Evolutionary conservation across 2,329 filamentous ascomycete species (phyloP).

Genomic region (Verticillium dahliae): DNA sequence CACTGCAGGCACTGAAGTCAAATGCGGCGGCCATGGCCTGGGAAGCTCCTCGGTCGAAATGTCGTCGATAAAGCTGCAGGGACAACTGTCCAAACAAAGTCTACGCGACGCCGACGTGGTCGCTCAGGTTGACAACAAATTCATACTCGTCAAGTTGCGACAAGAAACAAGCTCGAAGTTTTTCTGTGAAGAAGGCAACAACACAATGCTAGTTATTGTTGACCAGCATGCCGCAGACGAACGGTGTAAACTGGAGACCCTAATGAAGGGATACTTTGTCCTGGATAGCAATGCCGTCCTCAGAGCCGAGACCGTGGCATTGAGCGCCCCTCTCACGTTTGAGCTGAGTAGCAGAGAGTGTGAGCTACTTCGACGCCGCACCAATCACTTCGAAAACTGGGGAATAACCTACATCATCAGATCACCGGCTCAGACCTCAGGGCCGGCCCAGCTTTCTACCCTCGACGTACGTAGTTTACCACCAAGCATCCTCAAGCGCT

Average conservation of each 20-base stretch:
- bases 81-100: constrained; percentile 54
- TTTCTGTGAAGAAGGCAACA: not conserved
- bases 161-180: not conserved
- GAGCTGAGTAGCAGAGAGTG: constrained; percentile 57
- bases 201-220: constrained; percentile 63
- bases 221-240: constrained; percentile 97
- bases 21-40: constrained; percentile 10
- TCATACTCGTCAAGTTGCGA: constrained; percentile 59
- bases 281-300: constrained; percentile 2
- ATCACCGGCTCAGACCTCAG: not conserved
- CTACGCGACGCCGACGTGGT: constrained; percentile 60
- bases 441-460: not conserved
- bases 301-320: constrained; percentile 22
- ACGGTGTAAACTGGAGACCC: constrained; percentile 67
- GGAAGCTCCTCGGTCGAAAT: not conserved
- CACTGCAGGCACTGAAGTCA: constrained; percentile 1
- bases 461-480: constrained; percentile 58
- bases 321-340: constrained; percentile 55
- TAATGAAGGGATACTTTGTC: constrained; percentile 53
- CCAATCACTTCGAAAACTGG: constrained; percentile 61
- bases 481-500: constrained; percentile 67
- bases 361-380: constrained; percentile 46
- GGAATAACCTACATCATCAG: constrained; percentile 59
- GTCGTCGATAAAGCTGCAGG: constrained; percentile 17
- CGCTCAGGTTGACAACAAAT: constrained; percentile 83